Evolutionary conservation across 441 rosid genomes (phyloP), one percentile per base, ranked within the genome.

Genomic region (Aquilaria agallochum): DNA sequence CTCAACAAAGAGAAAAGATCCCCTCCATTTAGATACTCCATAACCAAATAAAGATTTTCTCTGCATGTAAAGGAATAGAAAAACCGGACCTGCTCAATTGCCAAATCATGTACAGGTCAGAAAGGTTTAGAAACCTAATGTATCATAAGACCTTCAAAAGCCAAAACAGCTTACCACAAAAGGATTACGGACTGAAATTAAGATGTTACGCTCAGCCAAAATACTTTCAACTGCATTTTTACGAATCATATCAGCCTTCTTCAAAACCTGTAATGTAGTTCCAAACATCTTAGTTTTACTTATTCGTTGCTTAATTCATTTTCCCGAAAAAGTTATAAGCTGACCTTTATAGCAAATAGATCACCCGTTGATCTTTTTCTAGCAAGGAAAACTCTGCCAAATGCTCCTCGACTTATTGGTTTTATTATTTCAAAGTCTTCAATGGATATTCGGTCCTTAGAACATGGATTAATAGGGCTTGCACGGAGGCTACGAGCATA

Each of bases 21-120:
- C 71, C 99, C 99, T 5, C 97, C 98, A 72, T 95, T 95, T 76
- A 92, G 76, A 73, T 92, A 92, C 83, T 95, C 99, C 99, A 95
- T 95, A 55, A 95, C 98, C 64, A 95, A 69, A 76, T 95, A 95
- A 63, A 95, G 97, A 75, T 92, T 95, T 69, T 95, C 98, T 70
- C 95, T 87, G 80, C 98, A 88, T 50, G 98, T 92, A 89, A 95
- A 95, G 62, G 98, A 95, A 82, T 90, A 92, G 86, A 92, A 92
- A 76, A 95, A 87, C 34, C 97, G 92, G 50, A 95, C 99, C 99
- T 95, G 95, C 68, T 65, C 76, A 69, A 56, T 69, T 67, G 62
- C 72, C 74, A 75, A 50, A 69, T 55, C 53, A 71, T 31, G 33
- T 12, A 54, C 36, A 15, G 10, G 52, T 92, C 76, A 86, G 80